Evolutionary conservation across 257 asterid species (phyloP).

Genomic region (Solanum chiquidenum): DNA sequence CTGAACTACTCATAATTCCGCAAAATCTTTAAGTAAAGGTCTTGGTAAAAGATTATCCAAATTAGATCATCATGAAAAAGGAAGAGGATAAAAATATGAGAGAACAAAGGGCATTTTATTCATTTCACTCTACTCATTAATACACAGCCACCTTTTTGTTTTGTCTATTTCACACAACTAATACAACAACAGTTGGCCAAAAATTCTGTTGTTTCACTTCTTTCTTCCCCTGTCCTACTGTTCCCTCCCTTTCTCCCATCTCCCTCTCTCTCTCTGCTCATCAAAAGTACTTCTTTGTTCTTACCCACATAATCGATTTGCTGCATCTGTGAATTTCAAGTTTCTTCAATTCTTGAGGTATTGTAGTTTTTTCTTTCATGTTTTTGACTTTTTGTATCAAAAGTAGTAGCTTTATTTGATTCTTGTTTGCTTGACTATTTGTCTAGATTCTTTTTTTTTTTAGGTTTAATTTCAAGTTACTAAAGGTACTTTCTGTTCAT

Average conservation of each 20-base stretch:
- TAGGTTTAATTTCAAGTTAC: not conserved
- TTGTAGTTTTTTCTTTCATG: not conserved
- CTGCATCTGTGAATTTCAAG: not conserved
- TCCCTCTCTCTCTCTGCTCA: not conserved
- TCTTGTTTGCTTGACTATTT: not conserved
- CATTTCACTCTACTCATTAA: conserved; percentile 6
- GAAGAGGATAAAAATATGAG: not conserved
- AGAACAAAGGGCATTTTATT: conserved; percentile 3
- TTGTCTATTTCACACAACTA: conserved; percentile 27
- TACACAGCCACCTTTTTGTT: conserved; percentile 12
- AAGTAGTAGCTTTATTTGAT: not conserved
- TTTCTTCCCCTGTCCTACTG: not conserved
- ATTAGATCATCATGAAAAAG: not conserved
- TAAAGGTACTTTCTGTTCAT: not conserved
- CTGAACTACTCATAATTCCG: not conserved
- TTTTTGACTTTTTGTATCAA: not conserved
- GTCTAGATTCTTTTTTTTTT: not conserved
- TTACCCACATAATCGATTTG: conserved; percentile 2
- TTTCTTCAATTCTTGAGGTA: conserved; percentile 20
- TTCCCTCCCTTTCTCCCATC: not conserved
- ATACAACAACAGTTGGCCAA: conserved; percentile 10
- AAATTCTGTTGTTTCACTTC: not conserved
- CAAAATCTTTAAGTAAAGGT: not conserved
- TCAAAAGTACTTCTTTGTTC: conserved; percentile 7
- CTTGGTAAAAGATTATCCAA: conserved; percentile 1